These are phyloP conservation scores for Skeletonema tropicum DNA, from an alignment of 108 stramenopile genomes.

Conservation along the genomic window DNA sequence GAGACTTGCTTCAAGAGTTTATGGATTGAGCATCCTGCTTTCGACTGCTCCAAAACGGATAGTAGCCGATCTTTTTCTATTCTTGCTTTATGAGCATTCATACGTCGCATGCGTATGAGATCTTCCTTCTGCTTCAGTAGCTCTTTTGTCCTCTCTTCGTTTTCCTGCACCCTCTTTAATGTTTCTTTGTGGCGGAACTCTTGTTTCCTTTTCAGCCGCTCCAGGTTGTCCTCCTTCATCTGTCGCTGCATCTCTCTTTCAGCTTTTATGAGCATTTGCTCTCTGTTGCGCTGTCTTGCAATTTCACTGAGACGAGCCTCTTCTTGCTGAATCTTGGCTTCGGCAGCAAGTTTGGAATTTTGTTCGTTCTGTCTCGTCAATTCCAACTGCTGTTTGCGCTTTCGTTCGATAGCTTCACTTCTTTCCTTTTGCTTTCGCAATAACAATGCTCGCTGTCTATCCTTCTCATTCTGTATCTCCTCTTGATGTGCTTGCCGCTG, in stretches of 20 bases:
- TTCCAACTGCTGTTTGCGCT: constrained; percentile 23
- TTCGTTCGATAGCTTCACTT: constrained; percentile 20
- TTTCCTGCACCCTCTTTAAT: not conserved
- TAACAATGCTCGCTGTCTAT: constrained; percentile 12
- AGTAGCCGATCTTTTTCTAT: constrained; percentile 29
- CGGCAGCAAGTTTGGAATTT: constrained; percentile 3
- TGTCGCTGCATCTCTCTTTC: constrained; percentile 15
- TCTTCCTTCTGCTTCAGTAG: constrained; percentile 17
- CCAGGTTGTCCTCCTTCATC: constrained; percentile 18
- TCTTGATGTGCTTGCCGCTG: constrained; percentile 22
- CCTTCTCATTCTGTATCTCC: constrained; percentile 5
- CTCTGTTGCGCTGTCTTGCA: constrained; percentile 9
- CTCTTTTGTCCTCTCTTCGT: constrained; percentile 1
- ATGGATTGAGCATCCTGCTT: constrained; percentile 13
- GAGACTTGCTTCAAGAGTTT: constrained; percentile 13
- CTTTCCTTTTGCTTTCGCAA: constrained; percentile 4
- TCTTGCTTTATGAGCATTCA: constrained; percentile 26
- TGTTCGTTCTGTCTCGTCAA: constrained; percentile 25
- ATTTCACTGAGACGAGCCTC: constrained; percentile 6
- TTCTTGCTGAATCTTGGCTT: constrained; percentile 16
- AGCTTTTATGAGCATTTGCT: constrained; percentile 19
- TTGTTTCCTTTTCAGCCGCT: constrained; percentile 12
- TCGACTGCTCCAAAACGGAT: constrained; percentile 20
- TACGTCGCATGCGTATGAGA: constrained; percentile 7
- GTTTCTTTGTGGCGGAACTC: constrained; percentile 6